phyloP scores from a whole-genome alignment of 345 rosid genomes.

The Anacardium occidentale region DNA sequence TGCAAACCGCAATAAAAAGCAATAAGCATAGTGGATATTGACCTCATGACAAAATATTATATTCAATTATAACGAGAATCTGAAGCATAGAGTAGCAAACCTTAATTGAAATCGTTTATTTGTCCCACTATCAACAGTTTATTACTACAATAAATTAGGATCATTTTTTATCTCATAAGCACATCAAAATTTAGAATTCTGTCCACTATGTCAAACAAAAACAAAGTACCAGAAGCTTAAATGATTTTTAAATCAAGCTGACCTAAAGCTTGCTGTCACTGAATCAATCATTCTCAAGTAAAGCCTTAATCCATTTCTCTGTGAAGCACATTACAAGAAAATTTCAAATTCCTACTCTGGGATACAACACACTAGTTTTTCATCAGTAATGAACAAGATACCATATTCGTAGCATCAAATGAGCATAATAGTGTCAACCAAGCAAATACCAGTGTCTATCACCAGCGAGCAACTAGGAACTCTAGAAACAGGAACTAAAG shows the following conservation, averaged over 20 bases:
- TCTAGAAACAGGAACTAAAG: neutral
- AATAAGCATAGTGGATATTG: neutral
- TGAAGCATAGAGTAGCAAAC: neutral
- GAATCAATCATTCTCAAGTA: constrained; percentile 7
- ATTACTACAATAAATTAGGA: neutral
- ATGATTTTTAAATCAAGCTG: neutral
- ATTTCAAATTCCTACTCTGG: neutral
- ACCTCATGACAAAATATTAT: neutral
- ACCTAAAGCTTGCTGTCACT: neutral
- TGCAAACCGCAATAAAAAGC: constrained; percentile 21
- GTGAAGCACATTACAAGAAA: neutral
- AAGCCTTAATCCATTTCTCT: neutral
- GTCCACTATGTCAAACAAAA: neutral
- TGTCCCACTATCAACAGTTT: constrained; percentile 1
- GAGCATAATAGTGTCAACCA: neutral
- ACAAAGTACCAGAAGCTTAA: neutral
- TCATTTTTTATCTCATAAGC: neutral
- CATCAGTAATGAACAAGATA: neutral
- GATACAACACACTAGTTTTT: neutral
- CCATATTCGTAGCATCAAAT: neutral
- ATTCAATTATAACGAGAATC: neutral
- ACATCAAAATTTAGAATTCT: neutral
- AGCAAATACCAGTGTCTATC: neutral
- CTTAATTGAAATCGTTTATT: neutral
- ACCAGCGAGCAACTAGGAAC: neutral